Conservation (phyloP, 345 rosid genomes). For the Syzygium aqueum region DNA sequence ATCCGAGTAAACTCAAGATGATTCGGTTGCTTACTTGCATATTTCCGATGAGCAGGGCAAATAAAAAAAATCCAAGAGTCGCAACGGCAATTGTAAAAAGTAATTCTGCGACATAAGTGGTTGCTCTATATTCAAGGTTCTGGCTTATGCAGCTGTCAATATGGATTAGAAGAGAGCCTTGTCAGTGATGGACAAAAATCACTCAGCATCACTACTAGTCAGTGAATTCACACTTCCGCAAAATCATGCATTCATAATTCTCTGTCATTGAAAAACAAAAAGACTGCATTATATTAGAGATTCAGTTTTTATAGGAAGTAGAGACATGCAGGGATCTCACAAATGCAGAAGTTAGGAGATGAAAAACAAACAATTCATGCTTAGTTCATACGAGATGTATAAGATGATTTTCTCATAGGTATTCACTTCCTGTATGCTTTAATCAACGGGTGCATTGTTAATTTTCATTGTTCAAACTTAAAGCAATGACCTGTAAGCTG, state of each 20-base stretch:
- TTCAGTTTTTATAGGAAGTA: background rate
- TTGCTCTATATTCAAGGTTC: slow-evolving; percentile 9
- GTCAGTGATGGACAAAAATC: background rate
- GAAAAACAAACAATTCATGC: background rate
- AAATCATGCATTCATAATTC: background rate
- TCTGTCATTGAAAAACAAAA: background rate
- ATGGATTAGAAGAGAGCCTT: background rate
- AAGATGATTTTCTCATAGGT: background rate
- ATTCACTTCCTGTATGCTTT: background rate
- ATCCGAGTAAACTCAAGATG: background rate
- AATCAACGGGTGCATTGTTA: background rate
- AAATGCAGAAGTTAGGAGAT: background rate
- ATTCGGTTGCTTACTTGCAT: slow-evolving; percentile 16
- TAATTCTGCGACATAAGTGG: slow-evolving; percentile 31
- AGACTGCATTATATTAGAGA: background rate
- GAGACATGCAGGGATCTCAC: background rate
- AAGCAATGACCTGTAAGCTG: background rate
- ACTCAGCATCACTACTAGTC: background rate
- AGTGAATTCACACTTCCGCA: background rate
- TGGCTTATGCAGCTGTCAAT: slow-evolving; percentile 22
- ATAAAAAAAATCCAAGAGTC: slow-evolving; percentile 43
- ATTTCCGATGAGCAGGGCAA: slow-evolving; percentile 54
- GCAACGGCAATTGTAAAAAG: slow-evolving; percentile 42
- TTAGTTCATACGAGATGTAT: background rate
- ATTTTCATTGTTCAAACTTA: background rate